Conservation (phyloP, 345 rosid genomes). For the Iberis pinnata region DNA sequence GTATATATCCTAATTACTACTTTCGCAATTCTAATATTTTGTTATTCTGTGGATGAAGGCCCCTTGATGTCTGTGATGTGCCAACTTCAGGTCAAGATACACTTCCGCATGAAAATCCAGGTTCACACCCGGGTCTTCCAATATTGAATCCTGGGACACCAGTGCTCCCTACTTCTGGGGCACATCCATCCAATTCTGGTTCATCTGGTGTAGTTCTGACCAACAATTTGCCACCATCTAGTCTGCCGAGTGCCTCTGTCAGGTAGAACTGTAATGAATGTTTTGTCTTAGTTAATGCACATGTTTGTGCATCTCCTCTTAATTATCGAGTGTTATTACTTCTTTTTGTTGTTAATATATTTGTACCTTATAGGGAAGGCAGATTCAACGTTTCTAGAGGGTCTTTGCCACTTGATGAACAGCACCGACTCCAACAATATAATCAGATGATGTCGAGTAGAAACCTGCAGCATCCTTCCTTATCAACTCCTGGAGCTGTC, state of each 20-base stretch:
- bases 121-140: constrained; percentile 26
- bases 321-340: neutral
- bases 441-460: constrained; percentile 57
- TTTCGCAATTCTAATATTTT: constrained; percentile 17
- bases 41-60: constrained; percentile 54
- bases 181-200: constrained; percentile 44
- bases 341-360: constrained; percentile 1
- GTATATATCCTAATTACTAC: neutral
- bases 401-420: constrained; percentile 67
- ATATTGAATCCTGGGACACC: constrained; percentile 57
- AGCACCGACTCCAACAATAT: constrained; percentile 59
- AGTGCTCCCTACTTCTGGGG: constrained; percentile 45
- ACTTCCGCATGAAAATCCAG: constrained; percentile 48
- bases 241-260: constrained; percentile 40
- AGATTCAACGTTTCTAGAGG: constrained; percentile 59
- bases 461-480: constrained; percentile 56
- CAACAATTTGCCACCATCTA: constrained; percentile 46
- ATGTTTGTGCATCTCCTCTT: neutral
- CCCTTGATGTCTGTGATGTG: constrained; percentile 77
- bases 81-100: constrained; percentile 50
- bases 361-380: constrained; percentile 41
- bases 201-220: constrained; percentile 50
- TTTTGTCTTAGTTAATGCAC: neutral
- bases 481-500: constrained; percentile 55
- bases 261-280: constrained; percentile 14